These are phyloP conservation scores for Fusarium sublunatum DNA, from an alignment of 2,329 filamentous ascomycete species.

Conservation along the genomic window DNA sequence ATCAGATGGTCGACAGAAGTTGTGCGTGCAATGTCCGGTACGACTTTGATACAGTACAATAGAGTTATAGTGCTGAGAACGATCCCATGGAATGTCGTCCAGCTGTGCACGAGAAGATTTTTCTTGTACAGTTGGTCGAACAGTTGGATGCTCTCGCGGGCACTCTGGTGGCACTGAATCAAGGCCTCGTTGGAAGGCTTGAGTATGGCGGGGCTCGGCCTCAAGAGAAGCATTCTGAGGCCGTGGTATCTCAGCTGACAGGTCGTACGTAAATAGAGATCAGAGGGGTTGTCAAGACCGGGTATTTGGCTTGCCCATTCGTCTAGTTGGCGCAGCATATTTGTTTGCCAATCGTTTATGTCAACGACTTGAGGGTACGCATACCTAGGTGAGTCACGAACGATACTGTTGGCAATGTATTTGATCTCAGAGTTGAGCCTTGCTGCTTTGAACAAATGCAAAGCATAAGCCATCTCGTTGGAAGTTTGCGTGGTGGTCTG, in stretches of 20 bases:
- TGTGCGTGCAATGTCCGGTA: slow-evolving; percentile 54
- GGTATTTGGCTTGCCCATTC: slow-evolving; percentile 56
- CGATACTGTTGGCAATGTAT: slow-evolving; percentile 65
- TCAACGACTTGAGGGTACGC: slow-evolving; percentile 60
- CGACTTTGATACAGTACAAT: slow-evolving; percentile 62
- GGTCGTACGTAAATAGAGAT: slow-evolving; percentile 45
- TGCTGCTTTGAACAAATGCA: slow-evolving; percentile 61
- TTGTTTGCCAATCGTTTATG: slow-evolving; percentile 59
- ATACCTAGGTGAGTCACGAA: slow-evolving; percentile 59
- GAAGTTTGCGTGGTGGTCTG: not conserved
- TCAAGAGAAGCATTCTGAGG: slow-evolving; percentile 60
- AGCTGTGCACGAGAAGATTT: slow-evolving; percentile 59
- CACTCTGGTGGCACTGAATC: slow-evolving; percentile 56
- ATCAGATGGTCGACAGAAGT: slow-evolving; percentile 55
- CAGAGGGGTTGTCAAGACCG: slow-evolving; percentile 13
- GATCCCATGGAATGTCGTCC: slow-evolving; percentile 61
- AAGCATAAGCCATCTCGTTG: slow-evolving; percentile 53
- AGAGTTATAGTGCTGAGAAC: slow-evolving; percentile 62
- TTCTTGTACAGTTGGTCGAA: slow-evolving; percentile 58
- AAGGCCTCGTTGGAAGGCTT: slow-evolving; percentile 57
- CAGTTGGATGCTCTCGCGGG: slow-evolving; percentile 54
- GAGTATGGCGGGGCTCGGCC: slow-evolving; percentile 64
- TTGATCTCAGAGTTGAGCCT: slow-evolving; percentile 68
- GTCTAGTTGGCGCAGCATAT: slow-evolving; percentile 55
- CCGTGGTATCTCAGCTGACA: slow-evolving; percentile 61